Percentiles rank a stretch among this genome's conserved stretches.
phyloP scores from a whole-genome alignment of 1,284 basidiomycete species.

The Puccinia horiana region DNA sequence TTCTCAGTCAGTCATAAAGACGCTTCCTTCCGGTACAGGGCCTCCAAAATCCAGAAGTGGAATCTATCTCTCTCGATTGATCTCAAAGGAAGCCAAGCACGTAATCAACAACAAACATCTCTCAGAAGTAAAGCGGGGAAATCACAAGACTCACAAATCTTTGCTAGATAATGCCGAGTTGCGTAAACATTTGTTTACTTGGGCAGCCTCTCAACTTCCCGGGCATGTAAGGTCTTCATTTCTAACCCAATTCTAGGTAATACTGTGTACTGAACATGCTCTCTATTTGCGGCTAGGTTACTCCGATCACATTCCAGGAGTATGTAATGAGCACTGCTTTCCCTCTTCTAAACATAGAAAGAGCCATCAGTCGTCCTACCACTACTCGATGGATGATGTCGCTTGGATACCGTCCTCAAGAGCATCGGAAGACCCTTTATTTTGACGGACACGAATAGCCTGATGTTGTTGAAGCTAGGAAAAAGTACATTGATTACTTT shows the following conservation, averaged over 20 bases:
- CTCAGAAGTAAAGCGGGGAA: not conserved
- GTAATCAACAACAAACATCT: not conserved
- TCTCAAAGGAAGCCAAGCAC: slow-evolving; percentile 1
- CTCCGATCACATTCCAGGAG: not conserved
- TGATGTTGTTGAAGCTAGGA: no score
- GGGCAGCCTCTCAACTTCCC: slow-evolving; percentile 13
- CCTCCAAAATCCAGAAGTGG: not conserved
- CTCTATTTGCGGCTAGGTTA: no score
- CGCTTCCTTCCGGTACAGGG: not conserved
- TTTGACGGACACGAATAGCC: not conserved
- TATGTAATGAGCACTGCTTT: not conserved
- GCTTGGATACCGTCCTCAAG: slow-evolving; percentile 10
- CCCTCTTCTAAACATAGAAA: not conserved
- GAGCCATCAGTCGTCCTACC: not conserved
- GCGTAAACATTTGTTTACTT: not conserved
- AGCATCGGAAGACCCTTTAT: not conserved
- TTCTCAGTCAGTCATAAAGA: not conserved
- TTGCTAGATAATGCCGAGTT: slow-evolving; percentile 15
- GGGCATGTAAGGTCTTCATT: slow-evolving; percentile 4
- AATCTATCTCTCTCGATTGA: not conserved
- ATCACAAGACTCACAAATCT: slow-evolving; percentile 2
- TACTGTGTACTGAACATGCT: no score
- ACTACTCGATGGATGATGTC: not conserved
- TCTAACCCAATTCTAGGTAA: no score
- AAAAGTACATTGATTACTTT: slow-evolving; percentile 7